Base-by-base conservation (phyloP, 2,329 filamentous ascomycete species). In the Monosporascus sp. region DNA sequence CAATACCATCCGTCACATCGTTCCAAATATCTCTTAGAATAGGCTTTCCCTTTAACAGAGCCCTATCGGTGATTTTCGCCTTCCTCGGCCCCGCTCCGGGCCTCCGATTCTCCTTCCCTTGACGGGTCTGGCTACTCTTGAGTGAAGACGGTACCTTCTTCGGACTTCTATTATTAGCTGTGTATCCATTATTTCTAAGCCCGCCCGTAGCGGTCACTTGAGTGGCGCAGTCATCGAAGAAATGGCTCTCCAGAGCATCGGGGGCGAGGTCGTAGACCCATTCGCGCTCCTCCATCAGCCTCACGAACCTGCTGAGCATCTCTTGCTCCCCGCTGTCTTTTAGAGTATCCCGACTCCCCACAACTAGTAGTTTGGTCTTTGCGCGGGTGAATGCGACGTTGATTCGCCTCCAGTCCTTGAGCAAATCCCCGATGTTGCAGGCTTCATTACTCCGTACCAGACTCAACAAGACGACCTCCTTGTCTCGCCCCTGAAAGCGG, bases 351-450 rank as follows among this genome's bases (percentile, higher is more conserved):
- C 83, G 82, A 69, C 89, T 95, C 9, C 94, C 94, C 0, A 99
- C 72, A 14, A 99, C 87, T 1, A 99, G 78, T 37, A 99, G 74
- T 74, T 99, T 99, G 0, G 88, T 94, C 68, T 92, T 89, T 22
- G 94, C 94, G 28, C 94, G 80, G 4, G 94, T 99, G 59, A 99
- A 89, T 0, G 94, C 94, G 3, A 99, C 94, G 63, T 99, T 99
- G 67, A 99, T 91, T 48, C 94, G 78, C 52, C 94, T 78, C 88
- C 91, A 95, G 70, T 99, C 94, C 56, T 88, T 89, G 28, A 99
- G 77, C 46, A 99, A 71, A 52, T 97, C 94, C 18, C 94, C 94
- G n/a, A 99, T 92, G 49, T 81, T 84, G 57, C 86, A 84, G 1
- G 81, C 80, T 22, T 92, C 85, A 63, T 99, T 99, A 68, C 85